Conservation (phyloP, 2,329 filamentous ascomycete genomes). For the Calonectria pseudoturangicola region DNA sequence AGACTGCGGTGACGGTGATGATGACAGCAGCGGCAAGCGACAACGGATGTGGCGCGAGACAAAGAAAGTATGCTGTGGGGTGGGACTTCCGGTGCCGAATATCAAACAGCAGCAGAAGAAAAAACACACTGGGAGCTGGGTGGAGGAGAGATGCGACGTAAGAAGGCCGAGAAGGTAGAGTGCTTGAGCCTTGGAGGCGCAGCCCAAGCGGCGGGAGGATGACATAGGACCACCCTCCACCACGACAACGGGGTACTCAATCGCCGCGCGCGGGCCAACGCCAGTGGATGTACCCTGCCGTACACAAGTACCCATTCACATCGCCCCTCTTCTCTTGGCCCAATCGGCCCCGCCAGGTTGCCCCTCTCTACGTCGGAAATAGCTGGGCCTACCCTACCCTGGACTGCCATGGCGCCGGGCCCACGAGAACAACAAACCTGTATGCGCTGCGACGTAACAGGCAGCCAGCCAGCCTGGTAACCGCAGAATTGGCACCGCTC, state of each 20-base stretch:
- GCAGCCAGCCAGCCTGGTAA: constrained; percentile 5
- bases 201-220: constrained; percentile 49
- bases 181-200: constrained; percentile 50
- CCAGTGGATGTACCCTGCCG: constrained; percentile 28
- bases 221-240: constrained; percentile 47
- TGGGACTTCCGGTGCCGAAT: constrained; percentile 32
- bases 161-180: constrained; percentile 47
- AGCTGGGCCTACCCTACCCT: constrained; percentile 39
- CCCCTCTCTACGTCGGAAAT: constrained; percentile 53
- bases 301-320: constrained; percentile 31
- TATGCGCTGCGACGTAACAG: constrained; percentile 11
- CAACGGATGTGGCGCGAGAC: constrained; percentile 14
- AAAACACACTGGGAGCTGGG: constrained; percentile 43
- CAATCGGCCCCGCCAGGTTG: constrained; percentile 53
- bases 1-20: constrained; percentile 6
- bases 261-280: constrained; percentile 21
- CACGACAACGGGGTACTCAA: constrained; percentile 36
- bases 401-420: constrained; percentile 22
- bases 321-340: constrained; percentile 41
- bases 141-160: constrained; percentile 49
- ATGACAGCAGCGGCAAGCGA: constrained; percentile 11
- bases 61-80: constrained; percentile 35
- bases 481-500: neutral
- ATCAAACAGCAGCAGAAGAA: constrained; percentile 40
- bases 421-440: constrained; percentile 40